These are phyloP conservation scores for Pachysandra terminalis DNA, from an alignment of 164 flowering plant genomes.

Conservation along the genomic window DNA sequence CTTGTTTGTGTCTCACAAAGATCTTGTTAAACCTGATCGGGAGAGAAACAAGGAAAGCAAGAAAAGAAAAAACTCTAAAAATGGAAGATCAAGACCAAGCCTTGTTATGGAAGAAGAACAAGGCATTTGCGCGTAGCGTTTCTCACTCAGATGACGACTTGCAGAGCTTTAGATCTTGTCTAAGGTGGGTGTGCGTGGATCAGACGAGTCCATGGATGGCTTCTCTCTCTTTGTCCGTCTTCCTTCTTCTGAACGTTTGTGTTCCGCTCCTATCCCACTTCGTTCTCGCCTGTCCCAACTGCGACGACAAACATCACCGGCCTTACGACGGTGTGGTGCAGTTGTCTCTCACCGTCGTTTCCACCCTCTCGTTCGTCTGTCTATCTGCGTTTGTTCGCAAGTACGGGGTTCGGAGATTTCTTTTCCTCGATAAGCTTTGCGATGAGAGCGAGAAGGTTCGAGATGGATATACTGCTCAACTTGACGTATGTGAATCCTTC, in stretches of 20 bases:
- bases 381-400: slow-evolving; percentile 53
- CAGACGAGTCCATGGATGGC: slow-evolving; percentile 48
- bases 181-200: slow-evolving; percentile 86
- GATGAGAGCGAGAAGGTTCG: slow-evolving; percentile 80
- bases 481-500: slow-evolving; percentile 52
- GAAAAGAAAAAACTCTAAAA: slow-evolving; percentile 13
- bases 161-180: slow-evolving; percentile 58
- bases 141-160: slow-evolving; percentile 72
- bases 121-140: slow-evolving; percentile 23
- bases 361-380: slow-evolving; percentile 66
- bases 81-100: slow-evolving; percentile 31
- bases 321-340: slow-evolving; percentile 70
- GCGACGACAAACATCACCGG: slow-evolving; percentile 54
- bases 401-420: slow-evolving; percentile 70
- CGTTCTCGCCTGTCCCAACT: slow-evolving; percentile 54
- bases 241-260: slow-evolving; percentile 46
- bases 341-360: slow-evolving; percentile 59
- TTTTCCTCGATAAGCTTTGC: slow-evolving; percentile 82
- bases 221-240: slow-evolving; percentile 65
- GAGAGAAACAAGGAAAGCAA: background rate
- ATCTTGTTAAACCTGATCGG: no score
- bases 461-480: slow-evolving; percentile 50
- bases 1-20: no score
- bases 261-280: slow-evolving; percentile 73
- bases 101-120: slow-evolving; percentile 13